These are phyloP conservation scores for Hymenochaete sp. DNA, from an alignment of 1,284 basidiomycete species.

Conservation along the genomic window DNA sequence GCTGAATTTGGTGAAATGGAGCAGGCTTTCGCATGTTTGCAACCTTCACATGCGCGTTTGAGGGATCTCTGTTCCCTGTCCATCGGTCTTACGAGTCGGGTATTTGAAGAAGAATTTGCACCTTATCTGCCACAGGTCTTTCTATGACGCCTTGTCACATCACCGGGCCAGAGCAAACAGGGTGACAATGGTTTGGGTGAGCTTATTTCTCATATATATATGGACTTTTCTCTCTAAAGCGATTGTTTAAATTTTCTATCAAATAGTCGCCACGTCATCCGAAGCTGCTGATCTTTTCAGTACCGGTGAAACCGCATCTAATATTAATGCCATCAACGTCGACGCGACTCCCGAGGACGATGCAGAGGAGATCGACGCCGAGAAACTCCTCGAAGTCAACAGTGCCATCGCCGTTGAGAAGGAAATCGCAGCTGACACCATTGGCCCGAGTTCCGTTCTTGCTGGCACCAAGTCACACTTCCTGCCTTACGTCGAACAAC, in stretches of 20 bases:
- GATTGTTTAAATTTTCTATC: no score
- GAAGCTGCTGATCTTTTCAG: conserved; percentile 53
- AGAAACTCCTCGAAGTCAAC: conserved; percentile 85
- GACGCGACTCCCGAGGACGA: conserved; percentile 62
- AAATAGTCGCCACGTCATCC: conserved; percentile 41
- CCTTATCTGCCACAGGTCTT: conserved; percentile 83
- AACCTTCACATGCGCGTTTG: conserved; percentile 80
- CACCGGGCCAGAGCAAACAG: conserved; percentile 80
- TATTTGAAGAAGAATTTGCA: conserved; percentile 93
- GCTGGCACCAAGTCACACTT: conserved; percentile 77
- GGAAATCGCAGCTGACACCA: conserved; percentile 96
- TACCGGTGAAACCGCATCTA: conserved; percentile 63
- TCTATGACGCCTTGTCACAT: conserved; percentile 77
- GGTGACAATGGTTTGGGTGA: conserved; percentile 48
- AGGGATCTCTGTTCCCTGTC: conserved; percentile 98
- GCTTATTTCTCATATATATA: no score
- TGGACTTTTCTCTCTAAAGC: conserved; percentile 3
- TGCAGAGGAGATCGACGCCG: conserved; percentile 79
- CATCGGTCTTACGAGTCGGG: conserved; percentile 95
- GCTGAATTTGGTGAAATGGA: conserved; percentile 96
- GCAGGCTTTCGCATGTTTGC: conserved; percentile 86
- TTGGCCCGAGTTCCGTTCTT: conserved; percentile 91
- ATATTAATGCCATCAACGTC: conserved; percentile 52
- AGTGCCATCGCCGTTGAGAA: conserved; percentile 98
- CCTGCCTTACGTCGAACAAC: conserved; percentile 80